Evolutionary conservation across 495 filamentous ascomycete species (phyloP).

Genomic region (Talaromyces trachyspermus): DNA sequence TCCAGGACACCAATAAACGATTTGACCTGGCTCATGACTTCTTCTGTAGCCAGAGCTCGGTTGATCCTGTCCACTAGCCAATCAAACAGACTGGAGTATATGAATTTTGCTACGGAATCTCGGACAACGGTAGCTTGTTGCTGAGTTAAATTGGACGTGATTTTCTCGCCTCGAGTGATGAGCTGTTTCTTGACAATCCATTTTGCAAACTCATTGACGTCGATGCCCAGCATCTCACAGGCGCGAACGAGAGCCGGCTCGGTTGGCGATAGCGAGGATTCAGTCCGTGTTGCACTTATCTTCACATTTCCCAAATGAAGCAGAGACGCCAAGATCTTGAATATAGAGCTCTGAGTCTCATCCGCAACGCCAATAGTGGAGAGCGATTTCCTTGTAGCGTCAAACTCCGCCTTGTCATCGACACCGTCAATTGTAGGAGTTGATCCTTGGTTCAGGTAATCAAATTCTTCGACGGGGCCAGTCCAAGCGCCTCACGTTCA

Average conservation of each 20-base stretch:
- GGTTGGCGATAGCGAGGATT: constrained; percentile 70
- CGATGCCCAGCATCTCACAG: constrained; percentile 81
- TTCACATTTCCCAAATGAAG: constrained; percentile 95
- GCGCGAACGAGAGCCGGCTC: constrained; percentile 79
- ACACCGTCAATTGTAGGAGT: constrained; percentile 86
- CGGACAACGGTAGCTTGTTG: constrained; percentile 91
- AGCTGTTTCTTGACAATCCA: constrained; percentile 99
- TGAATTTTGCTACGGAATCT: constrained; percentile 97
- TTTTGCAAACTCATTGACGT: constrained; percentile 82
- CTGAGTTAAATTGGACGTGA: constrained; percentile 89
- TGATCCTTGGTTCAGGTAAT: constrained; percentile 94
- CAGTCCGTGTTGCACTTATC: constrained; percentile 81
- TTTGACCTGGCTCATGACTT: constrained; percentile 68
- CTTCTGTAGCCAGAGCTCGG: constrained; percentile 77
- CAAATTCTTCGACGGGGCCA: constrained; percentile 82
- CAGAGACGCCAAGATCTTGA: constrained; percentile 84
- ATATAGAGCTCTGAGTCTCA: constrained; percentile 72
- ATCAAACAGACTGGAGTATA: constrained; percentile 97
- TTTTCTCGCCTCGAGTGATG: constrained; percentile 94
- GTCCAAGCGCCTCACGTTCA: constrained; percentile 67
- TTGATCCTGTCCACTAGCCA: constrained; percentile 98
- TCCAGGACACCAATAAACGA: constrained; percentile 99
- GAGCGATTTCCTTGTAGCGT: constrained; percentile 77
- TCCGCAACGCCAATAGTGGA: constrained; percentile 78
- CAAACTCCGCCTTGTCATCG: constrained; percentile 91